These are phyloP conservation scores for Colletotrichum magnum DNA, from an alignment of 2,329 filamentous ascomycete genomes.

Conservation along the genomic window DNA sequence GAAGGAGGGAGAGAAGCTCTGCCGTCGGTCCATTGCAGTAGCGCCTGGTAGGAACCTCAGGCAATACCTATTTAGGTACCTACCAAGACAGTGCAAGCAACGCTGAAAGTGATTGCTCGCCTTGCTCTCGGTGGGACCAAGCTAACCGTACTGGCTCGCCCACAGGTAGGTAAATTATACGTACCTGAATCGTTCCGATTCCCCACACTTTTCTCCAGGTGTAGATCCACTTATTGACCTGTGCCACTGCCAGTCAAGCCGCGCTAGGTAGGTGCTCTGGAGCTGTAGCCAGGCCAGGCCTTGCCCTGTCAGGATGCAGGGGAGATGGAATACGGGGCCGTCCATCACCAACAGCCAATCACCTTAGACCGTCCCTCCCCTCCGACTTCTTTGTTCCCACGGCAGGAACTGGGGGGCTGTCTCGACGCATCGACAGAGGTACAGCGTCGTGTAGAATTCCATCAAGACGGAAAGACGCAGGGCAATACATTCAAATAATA, in stretches of 20 bases:
- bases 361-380: neutral
- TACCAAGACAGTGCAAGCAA: slow-evolving; percentile 20
- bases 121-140: slow-evolving; percentile 8
- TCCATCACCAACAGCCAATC: slow-evolving; percentile 14
- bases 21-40: slow-evolving; percentile 1
- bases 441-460: slow-evolving; percentile 1
- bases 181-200: slow-evolving; percentile 13
- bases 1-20: neutral
- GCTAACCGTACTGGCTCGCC: slow-evolving; percentile 13
- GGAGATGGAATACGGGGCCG: slow-evolving; percentile 20
- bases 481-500: slow-evolving; percentile 1
- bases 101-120: neutral
- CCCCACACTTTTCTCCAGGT: slow-evolving; percentile 40
- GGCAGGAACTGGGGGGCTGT: slow-evolving; percentile 23
- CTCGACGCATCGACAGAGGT: neutral
- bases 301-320: slow-evolving; percentile 29
- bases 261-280: neutral
- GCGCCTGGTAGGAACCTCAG: neutral
- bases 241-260: slow-evolving; percentile 29
- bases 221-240: slow-evolving; percentile 13
- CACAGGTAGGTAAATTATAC: slow-evolving; percentile 20
- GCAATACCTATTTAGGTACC: neutral
- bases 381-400: slow-evolving; percentile 5
- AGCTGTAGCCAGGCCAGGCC: slow-evolving; percentile 14
- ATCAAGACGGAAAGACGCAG: slow-evolving; percentile 23